Evolutionary conservation across 2,329 filamentous ascomycete species (phyloP).

Genomic region (Aureobasidium sp.): DNA sequence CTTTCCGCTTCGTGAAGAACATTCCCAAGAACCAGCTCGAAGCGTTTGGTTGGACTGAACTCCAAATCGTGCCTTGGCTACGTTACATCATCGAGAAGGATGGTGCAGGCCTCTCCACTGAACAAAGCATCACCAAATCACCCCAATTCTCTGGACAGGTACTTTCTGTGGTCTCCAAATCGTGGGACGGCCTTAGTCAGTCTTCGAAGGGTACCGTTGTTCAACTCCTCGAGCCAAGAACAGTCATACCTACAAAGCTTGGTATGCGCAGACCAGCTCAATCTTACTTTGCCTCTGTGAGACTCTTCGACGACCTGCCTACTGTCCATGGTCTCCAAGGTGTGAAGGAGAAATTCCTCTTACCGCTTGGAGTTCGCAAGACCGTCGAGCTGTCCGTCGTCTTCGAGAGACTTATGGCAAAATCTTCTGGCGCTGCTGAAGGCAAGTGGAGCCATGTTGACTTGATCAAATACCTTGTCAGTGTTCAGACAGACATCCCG

Average conservation of each 20-base stretch:
- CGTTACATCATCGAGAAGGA: constrained; percentile 65
- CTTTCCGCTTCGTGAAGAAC: constrained; percentile 69
- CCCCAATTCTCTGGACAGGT: constrained; percentile 68
- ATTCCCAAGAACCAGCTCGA: constrained; percentile 61
- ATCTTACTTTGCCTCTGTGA: constrained; percentile 88
- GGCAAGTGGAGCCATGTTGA: constrained; percentile 84
- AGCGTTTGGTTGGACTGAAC: constrained; percentile 73
- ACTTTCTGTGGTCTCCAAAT: constrained; percentile 72
- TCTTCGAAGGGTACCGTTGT: constrained; percentile 57
- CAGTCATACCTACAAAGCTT: constrained; percentile 80
- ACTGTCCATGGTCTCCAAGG: constrained; percentile 65
- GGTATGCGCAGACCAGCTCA: constrained; percentile 82
- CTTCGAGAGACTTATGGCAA: constrained; percentile 71
- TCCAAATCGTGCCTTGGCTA: constrained; percentile 81
- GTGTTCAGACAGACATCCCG: constrained; percentile 83
- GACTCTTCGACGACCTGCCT: constrained; percentile 87
- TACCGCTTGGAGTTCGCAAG: constrained; percentile 79
- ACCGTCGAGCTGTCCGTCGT: constrained; percentile 92
- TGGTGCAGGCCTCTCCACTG: constrained; percentile 48
- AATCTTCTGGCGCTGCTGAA: constrained; percentile 40
- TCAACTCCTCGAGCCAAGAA: constrained; percentile 54
- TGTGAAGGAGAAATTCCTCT: constrained; percentile 84
- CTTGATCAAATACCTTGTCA: constrained; percentile 86
- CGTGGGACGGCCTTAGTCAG: constrained; percentile 72
- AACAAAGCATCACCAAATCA: constrained; percentile 62